These are phyloP conservation scores for Chiua virens DNA, from an alignment of 768 basidiomycete species.

Conservation along the genomic window DNA sequence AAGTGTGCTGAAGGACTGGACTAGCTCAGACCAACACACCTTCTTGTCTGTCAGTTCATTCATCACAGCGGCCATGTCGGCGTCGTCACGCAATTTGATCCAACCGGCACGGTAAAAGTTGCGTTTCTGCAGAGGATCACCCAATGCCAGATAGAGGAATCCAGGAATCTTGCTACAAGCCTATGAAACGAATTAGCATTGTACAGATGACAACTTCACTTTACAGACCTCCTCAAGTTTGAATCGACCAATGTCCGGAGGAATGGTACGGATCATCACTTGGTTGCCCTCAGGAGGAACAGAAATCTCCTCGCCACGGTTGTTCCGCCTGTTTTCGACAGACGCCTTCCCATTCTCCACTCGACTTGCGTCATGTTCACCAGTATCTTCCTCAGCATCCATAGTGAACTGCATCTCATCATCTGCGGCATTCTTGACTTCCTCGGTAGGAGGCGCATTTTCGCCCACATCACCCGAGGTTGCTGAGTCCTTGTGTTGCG, in stretches of 20 bases:
- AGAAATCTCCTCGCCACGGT: constrained; percentile 70
- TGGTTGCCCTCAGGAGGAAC: constrained; percentile 80
- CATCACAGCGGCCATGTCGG: constrained; percentile 76
- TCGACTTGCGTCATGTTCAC: constrained; percentile 56
- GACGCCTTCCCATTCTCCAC: constrained; percentile 59
- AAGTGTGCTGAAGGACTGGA: background rate
- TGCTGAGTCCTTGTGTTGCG: constrained; percentile 53
- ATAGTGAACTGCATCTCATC: constrained; percentile 76
- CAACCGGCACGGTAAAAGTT: constrained; percentile 95
- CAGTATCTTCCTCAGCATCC: constrained; percentile 70
- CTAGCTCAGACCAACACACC: constrained; percentile 42
- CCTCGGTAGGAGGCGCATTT: constrained; percentile 43
- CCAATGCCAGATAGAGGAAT: constrained; percentile 85
- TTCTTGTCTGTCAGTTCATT: constrained; percentile 79
- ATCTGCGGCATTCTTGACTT: constrained; percentile 54
- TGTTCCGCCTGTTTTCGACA: constrained; percentile 46
- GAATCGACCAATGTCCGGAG: constrained; percentile 85
- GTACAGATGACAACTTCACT: background rate
- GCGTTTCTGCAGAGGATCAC: constrained; percentile 90
- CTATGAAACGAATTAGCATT: constrained; percentile 40
- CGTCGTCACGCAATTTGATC: constrained; percentile 83
- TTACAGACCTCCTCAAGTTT: constrained; percentile 83
- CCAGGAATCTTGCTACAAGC: constrained; percentile 75
- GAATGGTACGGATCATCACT: constrained; percentile 93
- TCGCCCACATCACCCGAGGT: constrained; percentile 37